These are phyloP conservation scores for Sclerotinia nivalis DNA, from an alignment of 2,329 filamentous ascomycete species.

Conservation along the genomic window DNA sequence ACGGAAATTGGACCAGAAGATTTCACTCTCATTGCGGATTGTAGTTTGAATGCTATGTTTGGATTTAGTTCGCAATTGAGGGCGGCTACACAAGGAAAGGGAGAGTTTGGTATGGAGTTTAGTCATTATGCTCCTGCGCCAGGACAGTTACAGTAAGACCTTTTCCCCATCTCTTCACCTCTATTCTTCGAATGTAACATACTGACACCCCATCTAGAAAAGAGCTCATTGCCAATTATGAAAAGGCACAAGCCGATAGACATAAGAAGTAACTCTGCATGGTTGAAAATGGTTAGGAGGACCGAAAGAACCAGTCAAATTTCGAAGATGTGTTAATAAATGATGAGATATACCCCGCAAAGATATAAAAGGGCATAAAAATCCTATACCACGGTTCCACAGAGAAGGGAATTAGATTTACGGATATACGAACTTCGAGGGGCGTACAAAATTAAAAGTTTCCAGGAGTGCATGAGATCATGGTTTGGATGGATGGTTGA, in stretches of 20 bases:
- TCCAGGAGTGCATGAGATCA: slow-evolving; percentile 7
- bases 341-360: background rate
- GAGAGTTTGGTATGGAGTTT: slow-evolving; percentile 98
- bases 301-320: background rate
- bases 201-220: slow-evolving; percentile 45
- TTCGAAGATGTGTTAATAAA: background rate
- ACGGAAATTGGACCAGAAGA: slow-evolving; percentile 93
- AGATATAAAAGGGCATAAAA: background rate
- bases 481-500: background rate
- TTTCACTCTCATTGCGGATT: slow-evolving; percentile 89
- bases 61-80: slow-evolving; percentile 90
- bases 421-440: background rate
- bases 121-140: slow-evolving; percentile 90
- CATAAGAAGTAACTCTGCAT: slow-evolving; percentile 37
- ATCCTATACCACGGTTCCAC: background rate
- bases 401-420: background rate
- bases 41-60: slow-evolving; percentile 95
- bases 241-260: slow-evolving; percentile 64
- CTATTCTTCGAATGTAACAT: background rate
- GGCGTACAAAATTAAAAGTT: slow-evolving; percentile 18
- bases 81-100: slow-evolving; percentile 95
- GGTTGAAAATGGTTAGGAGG: background rate
- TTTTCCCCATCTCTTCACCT: background rate
- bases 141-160: slow-evolving; percentile 79
- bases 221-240: slow-evolving; percentile 66